Evolutionary conservation across 257 asterid species (phyloP), one percentile per base, ranked within the genome.

Genomic region (Sherardia arvensis): DNA sequence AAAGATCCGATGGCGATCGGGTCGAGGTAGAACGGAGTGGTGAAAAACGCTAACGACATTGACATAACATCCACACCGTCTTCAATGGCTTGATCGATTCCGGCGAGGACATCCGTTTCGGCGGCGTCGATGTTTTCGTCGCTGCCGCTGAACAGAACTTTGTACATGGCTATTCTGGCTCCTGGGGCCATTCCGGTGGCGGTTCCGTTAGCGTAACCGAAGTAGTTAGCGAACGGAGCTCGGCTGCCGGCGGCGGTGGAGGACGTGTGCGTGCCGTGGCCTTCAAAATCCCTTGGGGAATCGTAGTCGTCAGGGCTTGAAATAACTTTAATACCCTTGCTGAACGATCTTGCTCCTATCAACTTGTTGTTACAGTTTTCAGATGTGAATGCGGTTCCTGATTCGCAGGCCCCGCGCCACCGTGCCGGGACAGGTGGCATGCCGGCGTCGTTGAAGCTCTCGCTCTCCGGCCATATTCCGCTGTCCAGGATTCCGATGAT

Each of bases 51-150:
- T n/a, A 69, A 27, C 1, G 64, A 69, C 14, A 69, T 21, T 0
- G 73, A 69, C 17, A 69, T 8, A 7, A 69, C 63, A 22, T 69
- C 73, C 0, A 69, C 73, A 1, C 73, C 73, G 28, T 69, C 73
- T 38, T 61, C 73, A 69, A 69, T 69, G 5, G 73, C 73, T 38
- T 69, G 67, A 69, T 69, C 68, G 4, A 69, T 62, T 9, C 68
- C 73, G 0, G 73, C 73, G 14, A 69, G 55, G 1, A 20, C 27
- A 36, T 69, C 73, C 1, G 23, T 51, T n/a, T 58, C 67, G 28
- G 63, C 63, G 28, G 64, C 36, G 27, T 40, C 49, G 20, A 0
- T n/a, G n/a, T n/a, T n/a, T n/a, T n/a, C n/a, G 40, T 28, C 26
- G 21, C 43, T 6, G n/a, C 36, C 53, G 0, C 18, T 20, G 33